Base-by-base conservation (phyloP, 2,329 filamentous ascomycete species). In the Aspergillus brasiliensis region DNA sequence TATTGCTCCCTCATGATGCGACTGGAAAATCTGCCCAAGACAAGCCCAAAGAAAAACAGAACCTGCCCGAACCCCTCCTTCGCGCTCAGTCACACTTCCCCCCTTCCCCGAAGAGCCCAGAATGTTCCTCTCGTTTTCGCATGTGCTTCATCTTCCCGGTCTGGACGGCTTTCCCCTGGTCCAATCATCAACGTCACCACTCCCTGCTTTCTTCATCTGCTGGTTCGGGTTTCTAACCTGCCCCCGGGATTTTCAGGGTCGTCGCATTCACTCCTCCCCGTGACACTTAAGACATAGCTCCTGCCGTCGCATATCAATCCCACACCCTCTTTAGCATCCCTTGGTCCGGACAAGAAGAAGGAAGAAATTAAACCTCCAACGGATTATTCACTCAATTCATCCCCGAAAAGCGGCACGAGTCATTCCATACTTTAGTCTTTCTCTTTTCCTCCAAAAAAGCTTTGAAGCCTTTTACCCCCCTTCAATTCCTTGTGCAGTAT, bases 131-230 rank as follows among this genome's bases (percentile, higher is more conserved):
- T 49, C 31, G 52, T 38, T 34, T 49, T 46, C 54, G 51, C 49
- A 60, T 56, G 59, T 64, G 53, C 52, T 52, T 54, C 28, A 19
- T 42, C 23, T 58, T 46, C 27, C 25, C 48, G 49, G 38, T 19
- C 40, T 54, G 38, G 19, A 27, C 51, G 40, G 37, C 25, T 59
- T 62, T 48, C 51, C 58, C 52, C 31, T 34, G 51, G 57, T 19
- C 64, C 64, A 66, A 66, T 66, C 59, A 59, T 47, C 34, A 27
- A 59, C 55, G 59, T 62, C 47, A 59, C 44, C 47, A 51, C 44
- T 59, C 55, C 58, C 47, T 57, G 51, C 37, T 59, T 60, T 59
- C 44, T 56, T 56, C 58, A 44, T 27, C 49, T 37, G 25, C 49
- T 60, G 56, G 58, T 44, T 52, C 57, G 51, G 64, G 28, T 58